Conservation (phyloP, 139 green algal species). For the Pycnococcus provasolii region DNA sequence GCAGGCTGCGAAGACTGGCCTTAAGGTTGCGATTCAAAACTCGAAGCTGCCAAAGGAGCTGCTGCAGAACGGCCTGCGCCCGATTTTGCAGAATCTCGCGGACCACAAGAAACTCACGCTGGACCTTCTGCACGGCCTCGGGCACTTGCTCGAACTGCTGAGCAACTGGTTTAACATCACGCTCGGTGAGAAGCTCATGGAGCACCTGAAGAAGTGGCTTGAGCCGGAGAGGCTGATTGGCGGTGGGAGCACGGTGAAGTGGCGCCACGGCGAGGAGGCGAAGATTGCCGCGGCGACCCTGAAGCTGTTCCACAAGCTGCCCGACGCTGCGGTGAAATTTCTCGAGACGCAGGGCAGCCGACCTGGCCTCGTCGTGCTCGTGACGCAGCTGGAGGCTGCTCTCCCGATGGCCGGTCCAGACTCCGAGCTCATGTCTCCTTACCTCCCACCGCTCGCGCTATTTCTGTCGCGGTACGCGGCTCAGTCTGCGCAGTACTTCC, state of each 20-base stretch:
- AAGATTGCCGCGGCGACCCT: conserved; percentile 73
- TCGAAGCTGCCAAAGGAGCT: conserved; percentile 46
- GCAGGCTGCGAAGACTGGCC: conserved; percentile 34
- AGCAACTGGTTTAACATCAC: conserved; percentile 85
- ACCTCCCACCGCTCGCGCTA: conserved; percentile 63
- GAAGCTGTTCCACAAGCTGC: conserved; percentile 92
- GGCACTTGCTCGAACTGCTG: conserved; percentile 67
- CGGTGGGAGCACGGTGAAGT: conserved; percentile 60
- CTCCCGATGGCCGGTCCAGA: conserved; percentile 46
- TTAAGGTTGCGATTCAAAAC: conserved; percentile 26
- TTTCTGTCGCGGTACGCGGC: conserved; percentile 56
- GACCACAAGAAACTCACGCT: conserved; percentile 56
- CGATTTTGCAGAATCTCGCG: conserved; percentile 76
- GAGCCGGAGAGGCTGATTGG: conserved; percentile 47
- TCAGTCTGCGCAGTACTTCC: conserved; percentile 44
- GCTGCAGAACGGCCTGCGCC: conserved; percentile 57
- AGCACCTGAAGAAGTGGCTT: conserved; percentile 86
- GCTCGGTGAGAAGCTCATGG: conserved; percentile 85
- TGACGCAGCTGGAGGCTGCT: conserved; percentile 78
- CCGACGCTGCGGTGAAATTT: conserved; percentile 65
- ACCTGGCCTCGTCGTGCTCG: conserved; percentile 76
- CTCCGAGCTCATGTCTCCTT: conserved; percentile 61
- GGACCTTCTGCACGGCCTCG: conserved; percentile 57
- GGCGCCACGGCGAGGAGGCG: conserved; percentile 63
- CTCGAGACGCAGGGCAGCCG: conserved; percentile 58